Evolutionary conservation across 371 early-diverging fungal genomes (phyloP).

Genomic region (Zychaea mexicana): DNA sequence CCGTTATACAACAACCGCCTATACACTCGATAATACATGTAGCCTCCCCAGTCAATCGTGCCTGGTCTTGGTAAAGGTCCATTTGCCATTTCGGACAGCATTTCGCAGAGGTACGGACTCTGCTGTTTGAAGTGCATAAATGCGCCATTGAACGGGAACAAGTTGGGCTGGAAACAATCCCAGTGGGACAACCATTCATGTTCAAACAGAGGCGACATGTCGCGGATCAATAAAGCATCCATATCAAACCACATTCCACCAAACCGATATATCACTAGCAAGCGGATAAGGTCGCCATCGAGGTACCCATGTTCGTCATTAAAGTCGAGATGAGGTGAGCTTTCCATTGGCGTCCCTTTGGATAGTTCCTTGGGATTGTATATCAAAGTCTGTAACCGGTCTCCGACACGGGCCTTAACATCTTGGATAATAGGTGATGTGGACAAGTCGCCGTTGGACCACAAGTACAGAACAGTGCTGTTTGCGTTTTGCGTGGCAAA

Average conservation of each 20-base stretch:
- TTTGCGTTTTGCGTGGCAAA: constrained; percentile 52
- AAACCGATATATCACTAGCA: constrained; percentile 49
- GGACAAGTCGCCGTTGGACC: constrained; percentile 56
- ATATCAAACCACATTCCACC: constrained; percentile 66
- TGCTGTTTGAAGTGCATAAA: constrained; percentile 54
- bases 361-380: constrained; percentile 42
- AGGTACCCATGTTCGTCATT: constrained; percentile 52
- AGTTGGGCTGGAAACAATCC: constrained; percentile 59
- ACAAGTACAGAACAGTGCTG: constrained; percentile 39
- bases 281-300: constrained; percentile 53
- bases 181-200: constrained; percentile 58
- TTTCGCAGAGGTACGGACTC: constrained; percentile 56
- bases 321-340: constrained; percentile 39
- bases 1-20: constrained; percentile 48
- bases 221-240: constrained; percentile 54
- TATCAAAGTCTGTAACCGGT: constrained; percentile 33
- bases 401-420: constrained; percentile 36
- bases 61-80: constrained; percentile 49
- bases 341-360: constrained; percentile 51
- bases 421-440: constrained; percentile 33
- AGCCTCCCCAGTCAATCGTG: constrained; percentile 57
- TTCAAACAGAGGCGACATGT: constrained; percentile 52
- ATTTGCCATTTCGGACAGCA: constrained; percentile 51
- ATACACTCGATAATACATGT: constrained; percentile 53
- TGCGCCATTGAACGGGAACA: constrained; percentile 57